phyloP scores from a whole-genome alignment of 2,329 filamentous ascomycete species.

The Fusarium sp. region DNA sequence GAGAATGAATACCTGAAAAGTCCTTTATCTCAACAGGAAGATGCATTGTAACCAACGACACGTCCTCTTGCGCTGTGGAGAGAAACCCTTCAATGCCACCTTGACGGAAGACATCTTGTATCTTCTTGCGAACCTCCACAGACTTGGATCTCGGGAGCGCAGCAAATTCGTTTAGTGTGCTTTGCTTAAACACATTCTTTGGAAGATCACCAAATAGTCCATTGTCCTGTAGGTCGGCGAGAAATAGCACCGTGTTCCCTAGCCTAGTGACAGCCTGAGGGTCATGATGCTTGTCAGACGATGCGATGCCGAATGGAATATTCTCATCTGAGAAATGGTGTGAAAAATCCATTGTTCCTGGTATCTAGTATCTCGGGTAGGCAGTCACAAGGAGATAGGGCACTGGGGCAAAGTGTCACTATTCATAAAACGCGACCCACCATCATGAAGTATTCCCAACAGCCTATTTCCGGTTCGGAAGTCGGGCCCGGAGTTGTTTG shows the following conservation, averaged over 20 bases:
- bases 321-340: conserved; percentile 65
- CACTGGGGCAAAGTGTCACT: neutral
- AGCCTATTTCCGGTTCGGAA: neutral
- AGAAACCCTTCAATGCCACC: conserved; percentile 9
- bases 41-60: conserved; percentile 54
- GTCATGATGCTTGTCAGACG: conserved; percentile 49
- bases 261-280: conserved; percentile 64
- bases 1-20: conserved; percentile 54
- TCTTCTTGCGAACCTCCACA: neutral
- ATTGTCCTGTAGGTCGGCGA: conserved; percentile 54
- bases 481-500: neutral
- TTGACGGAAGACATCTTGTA: neutral
- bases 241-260: conserved; percentile 63
- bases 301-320: conserved; percentile 66
- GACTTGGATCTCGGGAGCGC: neutral
- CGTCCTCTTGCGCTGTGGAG: conserved; percentile 6
- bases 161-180: conserved; percentile 24
- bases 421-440: neutral
- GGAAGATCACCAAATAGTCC: conserved; percentile 42
- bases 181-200: neutral
- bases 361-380: neutral
- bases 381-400: no score
- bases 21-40: conserved; percentile 67
- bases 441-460: neutral
- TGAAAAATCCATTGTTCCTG: neutral